Percentiles rank a stretch among this genome's conserved stretches.
These are phyloP conservation scores for Myxozyma udenii DNA, from an alignment of 805 yeast genomes.

Conservation along the genomic window DNA sequence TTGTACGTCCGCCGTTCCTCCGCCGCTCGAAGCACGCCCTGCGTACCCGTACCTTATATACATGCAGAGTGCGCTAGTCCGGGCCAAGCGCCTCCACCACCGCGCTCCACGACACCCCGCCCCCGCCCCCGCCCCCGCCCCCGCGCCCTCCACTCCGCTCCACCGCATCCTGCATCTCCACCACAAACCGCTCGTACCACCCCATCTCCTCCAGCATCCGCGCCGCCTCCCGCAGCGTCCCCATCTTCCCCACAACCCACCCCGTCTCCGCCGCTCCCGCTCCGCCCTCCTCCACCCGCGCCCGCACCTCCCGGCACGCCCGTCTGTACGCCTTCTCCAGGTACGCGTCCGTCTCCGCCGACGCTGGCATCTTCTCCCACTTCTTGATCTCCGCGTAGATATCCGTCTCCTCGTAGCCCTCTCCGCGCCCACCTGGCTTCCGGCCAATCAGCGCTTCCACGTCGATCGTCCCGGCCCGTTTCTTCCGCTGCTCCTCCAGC, in stretches of 20 bases:
- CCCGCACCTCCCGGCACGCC: background rate
- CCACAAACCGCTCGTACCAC: constrained; percentile 12
- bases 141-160: constrained; percentile 5
- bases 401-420: background rate
- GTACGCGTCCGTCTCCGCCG: constrained; percentile 4
- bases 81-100: too few relatives aligned
- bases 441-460: constrained; percentile 13
- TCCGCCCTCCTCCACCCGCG: too few relatives aligned
- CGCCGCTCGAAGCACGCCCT: too few relatives aligned
- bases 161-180: constrained; percentile 10
- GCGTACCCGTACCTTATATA: too few relatives aligned
- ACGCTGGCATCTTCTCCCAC: constrained; percentile 6
- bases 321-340: background rate
- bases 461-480: constrained; percentile 1
- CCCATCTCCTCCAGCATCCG: constrained; percentile 13
- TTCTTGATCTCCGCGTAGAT: constrained; percentile 9
- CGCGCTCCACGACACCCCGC: too few relatives aligned
- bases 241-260: constrained; percentile 4
- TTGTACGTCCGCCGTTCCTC: too few relatives aligned
- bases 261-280: constrained; percentile 5
- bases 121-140: too few relatives aligned
- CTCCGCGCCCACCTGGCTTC: background rate
- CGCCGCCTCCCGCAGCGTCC: constrained; percentile 6
- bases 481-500: background rate
- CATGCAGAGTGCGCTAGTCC: too few relatives aligned